Base-by-base conservation (phyloP, 345 rosid genomes). In the Linum trigynum region DNA sequence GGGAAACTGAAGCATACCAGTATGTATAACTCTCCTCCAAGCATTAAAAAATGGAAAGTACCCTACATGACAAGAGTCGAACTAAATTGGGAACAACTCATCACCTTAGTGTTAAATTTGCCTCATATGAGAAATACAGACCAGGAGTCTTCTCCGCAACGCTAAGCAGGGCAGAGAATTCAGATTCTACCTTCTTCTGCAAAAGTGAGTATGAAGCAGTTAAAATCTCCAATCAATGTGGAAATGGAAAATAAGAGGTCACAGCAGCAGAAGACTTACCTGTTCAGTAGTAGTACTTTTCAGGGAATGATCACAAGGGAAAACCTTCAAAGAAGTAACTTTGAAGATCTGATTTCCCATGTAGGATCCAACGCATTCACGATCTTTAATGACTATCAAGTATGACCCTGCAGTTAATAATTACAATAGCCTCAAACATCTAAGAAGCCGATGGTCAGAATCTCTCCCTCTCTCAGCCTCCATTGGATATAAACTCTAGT, bases 71-170 rank as follows among this genome's bases (percentile, higher is more conserved):
- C 53, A 48, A 48, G 1, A 9, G 53, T 3, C 53, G 11, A 48
- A 48, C 14, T 15, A 48, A 48, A 63, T 2, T 10, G 2, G 37
- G 41, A 61, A 39, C 16, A 7, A 14, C 39, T 16, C 2, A 17
- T 70, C 65, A 94, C 99, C 99, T 90, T 67, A 94, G 77, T 4
- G 97, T 94, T 76, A 94, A 76, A 78, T 94, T 94, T 70, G 83
- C 75, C 62, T 90, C 88, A 69, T 94, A 94, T 35, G 99, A 90
- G 81, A 90, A 90, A 75, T 72, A 87, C 60, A 94, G 87, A 75
- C 97, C 99, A 57, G 74, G 60, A 65, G 96, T 90, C 76, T 41
- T 70, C 81, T 94, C 97, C 12, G 96, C 95, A 39, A 85, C 69
- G 65, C 63, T 82, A 16, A 94, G 84, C 72, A 94, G 82, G 62